These are phyloP conservation scores for Williopsis jadinii DNA, from an alignment of 1,139 yeast species.

Conservation along the genomic window DNA sequence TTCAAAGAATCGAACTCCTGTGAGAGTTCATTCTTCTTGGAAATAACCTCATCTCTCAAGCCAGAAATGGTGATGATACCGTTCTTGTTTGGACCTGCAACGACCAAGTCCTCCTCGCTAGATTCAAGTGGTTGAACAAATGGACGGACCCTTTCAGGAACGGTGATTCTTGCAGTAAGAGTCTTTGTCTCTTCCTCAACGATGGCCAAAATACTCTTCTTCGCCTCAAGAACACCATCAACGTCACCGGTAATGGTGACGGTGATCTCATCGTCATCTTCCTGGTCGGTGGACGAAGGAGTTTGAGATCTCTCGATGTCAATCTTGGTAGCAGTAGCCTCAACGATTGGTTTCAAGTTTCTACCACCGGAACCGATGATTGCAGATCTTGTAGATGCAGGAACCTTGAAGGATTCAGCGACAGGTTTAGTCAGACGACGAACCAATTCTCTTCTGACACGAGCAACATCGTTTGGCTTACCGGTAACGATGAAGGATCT, in stretches of 20 bases:
- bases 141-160: conserved; percentile 43
- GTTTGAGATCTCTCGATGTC: conserved; percentile 42
- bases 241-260: conserved; percentile 78
- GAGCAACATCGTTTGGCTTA: conserved; percentile 55
- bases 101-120: conserved; percentile 22
- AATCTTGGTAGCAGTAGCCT: conserved; percentile 62
- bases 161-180: conserved; percentile 40
- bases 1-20: conserved; percentile 40
- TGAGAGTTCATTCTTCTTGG: conserved; percentile 41
- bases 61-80: conserved; percentile 43
- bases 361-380: conserved; percentile 90
- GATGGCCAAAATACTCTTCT: conserved; percentile 59
- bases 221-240: conserved; percentile 76
- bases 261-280: conserved; percentile 45
- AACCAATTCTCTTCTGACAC: conserved; percentile 71
- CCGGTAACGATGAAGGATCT: conserved; percentile 88
- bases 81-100: conserved; percentile 27
- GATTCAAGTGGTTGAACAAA: conserved; percentile 36
- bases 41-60: conserved; percentile 52
- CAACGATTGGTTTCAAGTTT: conserved; percentile 73
- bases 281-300: conserved; percentile 28
- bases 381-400: conserved; percentile 70
- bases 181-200: conserved; percentile 69
- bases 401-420: conserved; percentile 54
- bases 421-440: conserved; percentile 76